Evolutionary conservation across 257 asterid species (phyloP).

Genomic region (Solanum dulcamara): DNA sequence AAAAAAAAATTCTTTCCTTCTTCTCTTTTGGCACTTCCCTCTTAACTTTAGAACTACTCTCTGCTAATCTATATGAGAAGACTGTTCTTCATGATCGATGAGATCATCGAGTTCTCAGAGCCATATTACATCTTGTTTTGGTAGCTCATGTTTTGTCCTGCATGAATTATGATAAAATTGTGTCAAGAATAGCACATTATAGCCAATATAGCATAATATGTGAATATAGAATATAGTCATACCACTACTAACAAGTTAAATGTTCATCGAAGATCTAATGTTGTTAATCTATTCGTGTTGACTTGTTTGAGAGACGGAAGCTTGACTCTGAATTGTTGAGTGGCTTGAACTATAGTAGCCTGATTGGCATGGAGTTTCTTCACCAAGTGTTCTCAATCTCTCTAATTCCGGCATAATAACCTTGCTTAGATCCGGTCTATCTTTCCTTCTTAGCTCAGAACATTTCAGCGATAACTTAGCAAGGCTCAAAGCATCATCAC

Average conservation of each 20-base stretch:
- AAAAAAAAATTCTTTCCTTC: background rate
- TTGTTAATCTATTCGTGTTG: background rate
- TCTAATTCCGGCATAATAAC: constrained; percentile 61
- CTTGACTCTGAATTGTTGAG: constrained; percentile 45
- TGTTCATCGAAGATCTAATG: background rate
- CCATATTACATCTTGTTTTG: background rate
- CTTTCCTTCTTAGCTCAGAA: constrained; percentile 75
- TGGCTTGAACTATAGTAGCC: constrained; percentile 9
- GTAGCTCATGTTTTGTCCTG: background rate
- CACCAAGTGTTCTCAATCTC: constrained; percentile 50
- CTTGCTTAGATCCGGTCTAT: constrained; percentile 81
- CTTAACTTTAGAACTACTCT: background rate
- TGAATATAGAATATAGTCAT: background rate
- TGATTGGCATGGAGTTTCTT: constrained; percentile 21
- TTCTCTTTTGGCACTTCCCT: background rate
- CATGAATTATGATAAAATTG: background rate
- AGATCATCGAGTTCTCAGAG: background rate
- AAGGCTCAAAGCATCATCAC: constrained; percentile 52
- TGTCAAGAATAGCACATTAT: background rate
- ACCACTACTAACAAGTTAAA: background rate
- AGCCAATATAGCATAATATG: background rate
- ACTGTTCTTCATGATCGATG: background rate
- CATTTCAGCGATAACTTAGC: constrained; percentile 61
- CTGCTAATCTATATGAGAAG: background rate
- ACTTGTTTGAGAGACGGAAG: constrained; percentile 56